Evolutionary conservation across 805 yeast genomes (phyloP), one percentile per base, ranked within the genome.

Genomic region (Hanseniaspora thailandica): DNA sequence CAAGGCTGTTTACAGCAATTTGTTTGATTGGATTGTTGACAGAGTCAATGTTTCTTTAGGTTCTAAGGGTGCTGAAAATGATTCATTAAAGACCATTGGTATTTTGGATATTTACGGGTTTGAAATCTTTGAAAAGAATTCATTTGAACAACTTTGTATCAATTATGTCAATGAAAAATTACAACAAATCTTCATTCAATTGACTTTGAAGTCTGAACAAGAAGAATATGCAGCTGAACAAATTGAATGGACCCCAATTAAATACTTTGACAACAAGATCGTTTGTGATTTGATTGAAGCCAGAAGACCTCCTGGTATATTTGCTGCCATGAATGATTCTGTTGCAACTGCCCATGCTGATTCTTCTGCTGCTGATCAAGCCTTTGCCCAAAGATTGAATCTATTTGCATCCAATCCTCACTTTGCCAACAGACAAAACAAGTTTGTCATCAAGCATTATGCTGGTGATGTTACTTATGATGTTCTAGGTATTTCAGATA

Each of bases 321-420:
- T 93, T 71, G 94, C 97, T 2, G 95, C 96, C 2, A 76, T 93
- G 69, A 93, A 90, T 68, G 98, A 93, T 72, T 90, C 97, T 0
- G 83, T 88, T 62, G 97, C 96, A 35, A 93, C 97, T 26, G 98
- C 98, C 0, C 98, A 93, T 66, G 99, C 98, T 3, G 97, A 93
- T 64, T 84, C 96, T 0, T 76, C 72, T 50, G 98, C 97, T 19
- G 97, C 97, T 2, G 99, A 93, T 67, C 96, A 88, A 69, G 86
- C 94, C 0, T 93, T 93, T 68, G 84, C 93, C 17, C 96, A 87
- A 72, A 78, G 97, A 69, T 74, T 93, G 62, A 85, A 87, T 60
- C 75, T 86, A 80, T 85, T 93, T 55, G 73, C 88, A 6, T 68
- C 76, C 22, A 89, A 88, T 66, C 83, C 86, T 23, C 94, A 93